phyloP scores from a whole-genome alignment of 805 yeast genomes.

The Starmera dryadoides region DNA sequence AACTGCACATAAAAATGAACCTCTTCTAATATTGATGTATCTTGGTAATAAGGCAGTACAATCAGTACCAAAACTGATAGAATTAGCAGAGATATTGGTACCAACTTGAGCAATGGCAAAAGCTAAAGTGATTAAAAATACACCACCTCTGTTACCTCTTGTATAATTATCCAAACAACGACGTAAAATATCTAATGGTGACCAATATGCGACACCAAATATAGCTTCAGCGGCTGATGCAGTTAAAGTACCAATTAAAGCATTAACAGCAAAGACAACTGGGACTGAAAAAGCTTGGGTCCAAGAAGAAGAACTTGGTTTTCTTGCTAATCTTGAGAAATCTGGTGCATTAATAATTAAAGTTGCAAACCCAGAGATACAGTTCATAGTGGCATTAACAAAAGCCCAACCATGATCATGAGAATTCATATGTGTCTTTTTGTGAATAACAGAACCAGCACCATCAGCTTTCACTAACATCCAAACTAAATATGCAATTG shows the following conservation, averaged over 20 bases:
- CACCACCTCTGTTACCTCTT: constrained; percentile 69
- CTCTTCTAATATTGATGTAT: constrained; percentile 69
- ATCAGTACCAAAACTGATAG: constrained; percentile 67
- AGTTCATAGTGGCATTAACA: constrained; percentile 68
- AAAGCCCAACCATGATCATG: constrained; percentile 80
- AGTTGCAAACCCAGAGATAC: constrained; percentile 84
- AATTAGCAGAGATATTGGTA: constrained; percentile 68
- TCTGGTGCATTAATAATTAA: constrained; percentile 84
- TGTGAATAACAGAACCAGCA: constrained; percentile 63
- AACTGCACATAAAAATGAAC: constrained; percentile 70
- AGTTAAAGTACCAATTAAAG: constrained; percentile 78
- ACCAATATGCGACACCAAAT: constrained; percentile 73
- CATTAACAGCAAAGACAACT: constrained; percentile 68
- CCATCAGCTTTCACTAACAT: constrained; percentile 75
- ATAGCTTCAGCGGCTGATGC: constrained; percentile 68
- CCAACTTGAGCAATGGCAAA: constrained; percentile 75
- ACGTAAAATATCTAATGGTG: constrained; percentile 62
- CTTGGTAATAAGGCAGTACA: constrained; percentile 60
- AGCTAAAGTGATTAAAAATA: constrained; percentile 61
- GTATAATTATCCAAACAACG: constrained; percentile 49
- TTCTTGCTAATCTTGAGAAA: constrained; percentile 75
- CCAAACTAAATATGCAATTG: constrained; percentile 79
- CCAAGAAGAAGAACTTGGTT: constrained; percentile 39
- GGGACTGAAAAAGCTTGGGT: constrained; percentile 68
- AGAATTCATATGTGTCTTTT: constrained; percentile 45